These are phyloP conservation scores for Croton setiger DNA, from an alignment of 441 rosid genomes.

Conservation along the genomic window DNA sequence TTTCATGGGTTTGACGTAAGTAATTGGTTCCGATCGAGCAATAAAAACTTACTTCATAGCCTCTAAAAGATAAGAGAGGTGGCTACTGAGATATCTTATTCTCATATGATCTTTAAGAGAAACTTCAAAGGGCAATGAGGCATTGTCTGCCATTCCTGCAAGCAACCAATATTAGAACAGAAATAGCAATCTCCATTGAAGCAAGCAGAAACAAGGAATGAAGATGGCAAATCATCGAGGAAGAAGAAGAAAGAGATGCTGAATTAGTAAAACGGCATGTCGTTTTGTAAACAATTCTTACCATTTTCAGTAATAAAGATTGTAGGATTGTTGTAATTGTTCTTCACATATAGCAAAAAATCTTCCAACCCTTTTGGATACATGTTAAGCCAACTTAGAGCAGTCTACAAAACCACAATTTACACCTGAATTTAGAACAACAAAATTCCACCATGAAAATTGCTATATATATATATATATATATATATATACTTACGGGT, in stretches of 20 bases:
- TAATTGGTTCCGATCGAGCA: too few species aligned
- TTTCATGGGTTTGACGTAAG: too few species aligned
- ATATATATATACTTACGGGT: conserved; percentile 18
- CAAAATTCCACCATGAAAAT: too few species aligned
- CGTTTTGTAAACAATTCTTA: background rate
- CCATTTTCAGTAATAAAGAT: conserved; percentile 29
- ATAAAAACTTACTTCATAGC: conserved; percentile 31
- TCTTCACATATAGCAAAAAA: conserved; percentile 20
- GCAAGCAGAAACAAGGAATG: too few species aligned
- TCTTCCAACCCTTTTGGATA: conserved; percentile 27
- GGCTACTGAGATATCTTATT: conserved; percentile 30
- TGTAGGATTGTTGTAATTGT: conserved; percentile 23
- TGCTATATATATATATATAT: too few species aligned
- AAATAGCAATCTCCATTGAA: too few species aligned
- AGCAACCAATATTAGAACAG: background rate
- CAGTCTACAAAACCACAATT: background rate
- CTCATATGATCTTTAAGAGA: conserved; percentile 32
- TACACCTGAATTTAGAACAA: too few species aligned
- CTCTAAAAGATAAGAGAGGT: conserved; percentile 30
- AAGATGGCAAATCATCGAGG: too few species aligned
- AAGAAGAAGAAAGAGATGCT: too few species aligned
- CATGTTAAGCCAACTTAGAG: conserved; percentile 25
- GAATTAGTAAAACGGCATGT: too few species aligned
- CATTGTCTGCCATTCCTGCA: conserved; percentile 36
- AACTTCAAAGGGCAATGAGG: conserved; percentile 26